Evolutionary conservation across 2,329 filamentous ascomycete species (phyloP), one percentile per base, ranked within the genome.

Genomic region (Madurella mycetomatis): DNA sequence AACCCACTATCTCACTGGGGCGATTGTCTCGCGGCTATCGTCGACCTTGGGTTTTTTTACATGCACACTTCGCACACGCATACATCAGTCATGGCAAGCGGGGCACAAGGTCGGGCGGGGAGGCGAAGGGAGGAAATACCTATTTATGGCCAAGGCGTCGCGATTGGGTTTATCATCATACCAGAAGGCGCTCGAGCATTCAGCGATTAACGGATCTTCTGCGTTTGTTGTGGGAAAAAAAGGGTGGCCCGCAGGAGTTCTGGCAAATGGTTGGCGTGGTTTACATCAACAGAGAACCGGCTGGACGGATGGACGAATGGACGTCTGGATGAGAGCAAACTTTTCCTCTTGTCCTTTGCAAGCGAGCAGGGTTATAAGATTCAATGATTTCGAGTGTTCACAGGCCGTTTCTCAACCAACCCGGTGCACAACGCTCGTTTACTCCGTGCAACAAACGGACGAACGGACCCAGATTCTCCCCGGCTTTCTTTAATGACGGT

Each of bases 81-180:
- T 37, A 37, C 42, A 52, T 56, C 51, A 31, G 55, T 60, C 56
- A 61, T 58, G 55, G 51, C 60, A 59, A 58, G 53, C 58, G 58
- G 51, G 58, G 61, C 58, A 55, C 52, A 56, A 53, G 57, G 56
- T 55, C 49, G 39, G 40, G 42, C 12, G 25, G 53, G 52, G 41
- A 53, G 44, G 50, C 19, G 49, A 53, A 48, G 41, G 12, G 17
- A 53, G 39, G 42, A 50, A 31, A 54, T 55, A 47, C 57, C 55
- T 11, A 37, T 37, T 37, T 45, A 48, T 40, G 59, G 59, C 56
- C 51, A 52, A 56, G 51, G 53, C 56, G 54, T 55, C 54, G 42
- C 49, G 49, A 57, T 57, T 37, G 51, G 34, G 34, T 37, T 52
- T 42, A 57, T 59, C 55, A 59, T 57, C 51, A 57, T 58, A 54